These are phyloP conservation scores for Maudiozyma barnettii DNA, from an alignment of 805 yeast species.

Conservation along the genomic window DNA sequence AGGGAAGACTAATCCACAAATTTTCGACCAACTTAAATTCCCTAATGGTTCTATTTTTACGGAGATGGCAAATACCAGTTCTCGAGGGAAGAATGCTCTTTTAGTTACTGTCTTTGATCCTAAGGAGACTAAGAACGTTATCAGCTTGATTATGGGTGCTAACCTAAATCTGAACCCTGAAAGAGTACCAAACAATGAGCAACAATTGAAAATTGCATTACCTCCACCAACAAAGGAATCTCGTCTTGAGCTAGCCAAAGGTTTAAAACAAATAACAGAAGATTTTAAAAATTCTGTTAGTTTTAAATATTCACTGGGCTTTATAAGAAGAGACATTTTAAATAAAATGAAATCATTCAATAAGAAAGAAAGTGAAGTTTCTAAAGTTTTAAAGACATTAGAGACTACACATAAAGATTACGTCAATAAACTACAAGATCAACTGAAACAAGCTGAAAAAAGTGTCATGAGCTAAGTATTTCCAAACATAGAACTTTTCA, in stretches of 20 bases:
- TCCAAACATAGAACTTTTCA: too few species aligned
- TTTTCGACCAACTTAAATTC: slow-evolving; percentile 53
- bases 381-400: slow-evolving; percentile 46
- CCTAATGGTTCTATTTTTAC: slow-evolving; percentile 42
- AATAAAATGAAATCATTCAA: slow-evolving; percentile 40
- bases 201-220: slow-evolving; percentile 59
- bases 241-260: slow-evolving; percentile 44
- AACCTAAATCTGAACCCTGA: slow-evolving; percentile 74
- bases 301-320: slow-evolving; percentile 41
- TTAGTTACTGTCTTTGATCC: slow-evolving; percentile 86
- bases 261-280: slow-evolving; percentile 59
- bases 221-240: slow-evolving; percentile 69
- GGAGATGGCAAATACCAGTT: slow-evolving; percentile 59
- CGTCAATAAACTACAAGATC: slow-evolving; percentile 45
- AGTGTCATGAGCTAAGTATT: slow-evolving; percentile 12
- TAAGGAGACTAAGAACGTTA: slow-evolving; percentile 53
- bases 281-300: slow-evolving; percentile 42
- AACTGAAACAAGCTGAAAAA: slow-evolving; percentile 48
- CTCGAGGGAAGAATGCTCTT: slow-evolving; percentile 57
- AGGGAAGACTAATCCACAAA: slow-evolving; percentile 59
- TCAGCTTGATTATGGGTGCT: slow-evolving; percentile 60
- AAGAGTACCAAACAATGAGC: slow-evolving; percentile 60
- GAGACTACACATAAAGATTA: slow-evolving; percentile 65
- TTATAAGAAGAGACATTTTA: slow-evolving; percentile 49
- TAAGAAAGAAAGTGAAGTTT: slow-evolving; percentile 42